Percentiles rank a stretch among this genome's conserved stretches.
These are phyloP conservation scores for Leccinum broughii DNA, from an alignment of 768 basidiomycete genomes.

Conservation along the genomic window DNA sequence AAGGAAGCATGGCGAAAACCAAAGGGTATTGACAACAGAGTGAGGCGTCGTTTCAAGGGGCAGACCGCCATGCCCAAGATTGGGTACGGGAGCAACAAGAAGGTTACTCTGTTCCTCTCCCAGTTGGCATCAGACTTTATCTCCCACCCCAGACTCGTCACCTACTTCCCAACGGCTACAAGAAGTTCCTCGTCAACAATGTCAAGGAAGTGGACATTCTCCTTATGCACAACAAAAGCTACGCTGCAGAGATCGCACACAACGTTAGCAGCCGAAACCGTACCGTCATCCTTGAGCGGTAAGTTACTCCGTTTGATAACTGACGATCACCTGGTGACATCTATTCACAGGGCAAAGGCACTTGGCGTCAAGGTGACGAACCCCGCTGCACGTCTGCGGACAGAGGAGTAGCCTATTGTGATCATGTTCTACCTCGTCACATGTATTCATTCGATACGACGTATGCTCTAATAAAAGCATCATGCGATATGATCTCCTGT, in stretches of 20 bases:
- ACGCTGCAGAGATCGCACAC: conserved; percentile 96
- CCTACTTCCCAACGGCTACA: conserved; percentile 92
- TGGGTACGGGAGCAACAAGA: conserved; percentile 78
- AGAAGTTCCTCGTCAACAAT: conserved; percentile 95
- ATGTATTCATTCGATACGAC: conserved; percentile 52
- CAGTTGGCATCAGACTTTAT: conserved; percentile 4
- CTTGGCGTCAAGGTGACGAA: conserved; percentile 95
- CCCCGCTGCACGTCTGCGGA: conserved; percentile 86
- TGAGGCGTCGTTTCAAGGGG: conserved; percentile 93
- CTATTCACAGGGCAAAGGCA: conserved; percentile 65
- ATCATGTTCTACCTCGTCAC: conserved; percentile 36
- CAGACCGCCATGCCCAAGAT: conserved; percentile 94
- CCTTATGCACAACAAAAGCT: conserved; percentile 97
- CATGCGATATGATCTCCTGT: conserved; percentile 15
- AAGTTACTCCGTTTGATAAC: conserved; percentile 19
- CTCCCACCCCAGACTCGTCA: conserved; percentile 70
- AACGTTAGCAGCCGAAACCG: conserved; percentile 96
- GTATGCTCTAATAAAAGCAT: conserved; percentile 41
- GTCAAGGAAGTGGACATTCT: conserved; percentile 91
- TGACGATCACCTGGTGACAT: conserved; percentile 10
- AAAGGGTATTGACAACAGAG: conserved; percentile 99
- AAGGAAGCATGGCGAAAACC: conserved; percentile 99
- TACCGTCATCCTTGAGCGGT: conserved; percentile 86
- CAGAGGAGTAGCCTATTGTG: conserved; percentile 74
- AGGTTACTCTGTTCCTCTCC: conserved; percentile 51